Evolutionary conservation across 2,329 filamentous ascomycete species (phyloP).

Genomic region (Fusarium irregulare): DNA sequence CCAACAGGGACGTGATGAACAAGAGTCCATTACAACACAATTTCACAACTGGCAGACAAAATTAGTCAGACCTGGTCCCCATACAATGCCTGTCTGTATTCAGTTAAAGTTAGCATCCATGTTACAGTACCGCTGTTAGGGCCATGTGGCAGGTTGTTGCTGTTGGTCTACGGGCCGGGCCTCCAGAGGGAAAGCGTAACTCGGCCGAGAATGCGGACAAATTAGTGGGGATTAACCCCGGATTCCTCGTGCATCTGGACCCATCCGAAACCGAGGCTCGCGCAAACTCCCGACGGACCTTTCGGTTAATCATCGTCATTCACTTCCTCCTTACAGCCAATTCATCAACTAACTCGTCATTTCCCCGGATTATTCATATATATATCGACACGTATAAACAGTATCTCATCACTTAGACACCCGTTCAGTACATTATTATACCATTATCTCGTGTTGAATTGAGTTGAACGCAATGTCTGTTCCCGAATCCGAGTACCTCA

Average conservation of each 20-base stretch:
- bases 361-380: conserved; percentile 4
- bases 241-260: conserved; percentile 14
- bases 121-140: not conserved
- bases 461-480: conserved; percentile 67
- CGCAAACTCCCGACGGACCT: not conserved
- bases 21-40: not conserved
- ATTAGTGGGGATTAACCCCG: conserved; percentile 24
- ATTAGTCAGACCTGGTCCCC: not conserved
- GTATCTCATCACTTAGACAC: not conserved
- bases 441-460: not conserved
- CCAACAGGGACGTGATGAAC: not conserved
- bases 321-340: not conserved
- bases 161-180: conserved; percentile 6
- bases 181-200: conserved; percentile 11
- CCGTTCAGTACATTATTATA: not conserved
- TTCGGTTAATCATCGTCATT: not conserved
- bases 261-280: conserved; percentile 39
- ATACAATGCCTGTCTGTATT: too few species aligned
- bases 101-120: not conserved
- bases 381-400: not conserved
- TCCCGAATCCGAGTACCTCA: conserved; percentile 80
- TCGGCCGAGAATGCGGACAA: conserved; percentile 36
- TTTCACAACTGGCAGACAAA: not conserved
- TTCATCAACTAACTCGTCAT: not conserved
- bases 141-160: conserved; percentile 1